Evolutionary conservation across 1,284 basidiomycete genomes (phyloP).

Genomic region (Termitomyces sp.): DNA sequence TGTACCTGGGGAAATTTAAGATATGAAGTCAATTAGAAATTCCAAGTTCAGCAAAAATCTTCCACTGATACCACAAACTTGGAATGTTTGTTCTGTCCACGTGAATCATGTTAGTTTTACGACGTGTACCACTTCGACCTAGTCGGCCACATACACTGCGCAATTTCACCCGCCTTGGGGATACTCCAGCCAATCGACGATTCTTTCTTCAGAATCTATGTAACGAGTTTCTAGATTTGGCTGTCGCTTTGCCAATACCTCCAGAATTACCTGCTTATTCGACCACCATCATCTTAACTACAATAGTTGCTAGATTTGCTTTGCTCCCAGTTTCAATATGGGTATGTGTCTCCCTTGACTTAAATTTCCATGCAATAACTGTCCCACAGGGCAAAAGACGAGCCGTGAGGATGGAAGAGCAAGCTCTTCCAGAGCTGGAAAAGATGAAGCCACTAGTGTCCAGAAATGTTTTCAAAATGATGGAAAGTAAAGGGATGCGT

Average conservation of each 20-base stretch:
- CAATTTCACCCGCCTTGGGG: conserved; percentile 6
- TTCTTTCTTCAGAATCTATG: conserved; percentile 30
- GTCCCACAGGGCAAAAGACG: conserved; percentile 53
- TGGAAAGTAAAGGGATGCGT: conserved; percentile 49
- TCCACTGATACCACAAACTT: too few species aligned
- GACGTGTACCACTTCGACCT: conserved; percentile 24
- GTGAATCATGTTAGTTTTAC: conserved; percentile 32
- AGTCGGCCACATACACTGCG: conserved; percentile 13
- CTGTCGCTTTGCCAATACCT: conserved; percentile 65
- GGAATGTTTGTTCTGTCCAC: conserved; percentile 2
- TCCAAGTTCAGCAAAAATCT: not conserved
- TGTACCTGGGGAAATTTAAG: not conserved
- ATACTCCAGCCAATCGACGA: conserved; percentile 15
- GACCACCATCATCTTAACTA: conserved; percentile 72
- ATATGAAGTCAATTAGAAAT: not conserved
- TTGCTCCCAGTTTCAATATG: conserved; percentile 79
- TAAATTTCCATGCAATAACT: not conserved
- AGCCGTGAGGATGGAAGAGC: conserved; percentile 59
- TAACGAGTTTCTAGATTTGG: conserved; percentile 46
- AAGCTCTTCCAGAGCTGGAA: conserved; percentile 64
- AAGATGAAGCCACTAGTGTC: conserved; percentile 48
- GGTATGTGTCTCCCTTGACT: conserved; percentile 43
- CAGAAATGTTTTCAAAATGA: conserved; percentile 48
- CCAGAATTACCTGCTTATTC: conserved; percentile 65
- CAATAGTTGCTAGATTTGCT: conserved; percentile 58